Conservation (phyloP, 2,329 filamentous ascomycete species). For the Tolypocladium endophyticum region DNA sequence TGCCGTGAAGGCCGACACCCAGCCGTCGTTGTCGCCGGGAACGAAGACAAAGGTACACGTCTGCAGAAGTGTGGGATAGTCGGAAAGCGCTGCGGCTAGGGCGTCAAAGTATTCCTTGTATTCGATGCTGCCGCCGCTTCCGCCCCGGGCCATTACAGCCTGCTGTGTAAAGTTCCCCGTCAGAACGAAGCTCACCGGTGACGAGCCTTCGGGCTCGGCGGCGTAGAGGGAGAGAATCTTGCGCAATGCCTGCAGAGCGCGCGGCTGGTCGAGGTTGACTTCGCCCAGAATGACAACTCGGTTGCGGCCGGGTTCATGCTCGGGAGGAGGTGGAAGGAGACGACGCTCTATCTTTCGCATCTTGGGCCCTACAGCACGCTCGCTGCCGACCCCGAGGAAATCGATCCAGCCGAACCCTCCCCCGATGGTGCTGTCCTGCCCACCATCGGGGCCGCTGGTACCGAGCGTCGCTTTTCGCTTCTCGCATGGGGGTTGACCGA, state of each 20-base stretch:
- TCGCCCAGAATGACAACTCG: slow-evolving; percentile 73
- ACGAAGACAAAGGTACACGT: slow-evolving; percentile 83
- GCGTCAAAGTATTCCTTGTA: slow-evolving; percentile 96
- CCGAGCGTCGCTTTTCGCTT: slow-evolving; percentile 71
- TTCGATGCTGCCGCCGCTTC: slow-evolving; percentile 74
- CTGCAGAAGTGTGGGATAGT: slow-evolving; percentile 73
- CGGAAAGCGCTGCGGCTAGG: slow-evolving; percentile 69
- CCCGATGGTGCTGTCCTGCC: slow-evolving; percentile 51
- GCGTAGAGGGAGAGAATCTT: slow-evolving; percentile 71
- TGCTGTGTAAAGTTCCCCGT: slow-evolving; percentile 73
- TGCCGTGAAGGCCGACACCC: slow-evolving; percentile 75
- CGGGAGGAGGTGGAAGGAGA: slow-evolving; percentile 39
- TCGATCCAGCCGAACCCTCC: slow-evolving; percentile 96
- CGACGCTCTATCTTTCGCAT: slow-evolving; percentile 75
- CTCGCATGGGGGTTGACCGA: slow-evolving; percentile 87
- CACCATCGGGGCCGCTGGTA: slow-evolving; percentile 48
- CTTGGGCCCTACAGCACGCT: slow-evolving; percentile 67
- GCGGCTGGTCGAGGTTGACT: slow-evolving; percentile 74
- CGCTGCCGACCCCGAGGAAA: slow-evolving; percentile 84
- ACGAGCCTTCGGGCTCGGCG: slow-evolving; percentile 47
- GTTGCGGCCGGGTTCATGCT: slow-evolving; percentile 29
- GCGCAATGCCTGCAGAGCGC: slow-evolving; percentile 68
- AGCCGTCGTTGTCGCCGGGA: slow-evolving; percentile 95
- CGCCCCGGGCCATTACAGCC: slow-evolving; percentile 56
- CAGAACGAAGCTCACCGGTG: slow-evolving; percentile 71